phyloP scores from a whole-genome alignment of 192 early-diverging fungal genomes.

The Nowakowskiella sp. region DNA sequence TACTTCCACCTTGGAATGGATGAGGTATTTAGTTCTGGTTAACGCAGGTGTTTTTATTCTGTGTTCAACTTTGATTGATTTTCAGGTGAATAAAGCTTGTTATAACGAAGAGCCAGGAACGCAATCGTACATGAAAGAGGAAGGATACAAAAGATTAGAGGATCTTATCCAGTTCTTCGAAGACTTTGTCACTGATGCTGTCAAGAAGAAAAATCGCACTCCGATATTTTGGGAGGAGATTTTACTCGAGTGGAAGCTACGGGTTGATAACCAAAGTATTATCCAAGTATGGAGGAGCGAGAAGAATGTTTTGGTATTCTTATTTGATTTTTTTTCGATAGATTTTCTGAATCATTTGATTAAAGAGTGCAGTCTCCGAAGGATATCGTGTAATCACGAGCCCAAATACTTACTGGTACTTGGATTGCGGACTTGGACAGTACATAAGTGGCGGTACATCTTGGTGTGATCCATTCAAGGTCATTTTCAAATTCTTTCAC shows the following conservation, averaged over 20 bases:
- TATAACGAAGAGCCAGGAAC: background rate
- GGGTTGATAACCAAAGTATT: slow-evolving; percentile 56
- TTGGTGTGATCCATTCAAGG: slow-evolving; percentile 17
- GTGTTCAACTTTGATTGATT: too few species aligned
- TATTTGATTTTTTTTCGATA: too few species aligned
- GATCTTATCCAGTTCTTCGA: slow-evolving; percentile 21
- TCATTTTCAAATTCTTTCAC: background rate
- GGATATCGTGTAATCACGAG: slow-evolving; percentile 15
- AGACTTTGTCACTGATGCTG: slow-evolving; percentile 22
- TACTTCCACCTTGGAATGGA: slow-evolving; percentile 59
- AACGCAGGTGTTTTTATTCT: background rate
- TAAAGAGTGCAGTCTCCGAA: background rate
- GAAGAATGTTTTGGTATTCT: too few species aligned
- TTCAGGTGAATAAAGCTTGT: too few species aligned
- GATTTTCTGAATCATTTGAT: too few species aligned
- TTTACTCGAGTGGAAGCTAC: slow-evolving; percentile 44
- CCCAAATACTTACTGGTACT: slow-evolving; percentile 16
- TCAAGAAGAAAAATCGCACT: slow-evolving; percentile 37
- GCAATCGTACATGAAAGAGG: background rate
- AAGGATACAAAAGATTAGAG: background rate
- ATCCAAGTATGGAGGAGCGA: slow-evolving; percentile 60
- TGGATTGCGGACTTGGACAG: slow-evolving; percentile 16
- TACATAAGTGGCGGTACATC: background rate
- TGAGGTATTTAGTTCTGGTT: background rate
- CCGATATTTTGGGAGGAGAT: slow-evolving; percentile 77